Evolutionary conservation across 306 rosid species (phyloP).

Genomic region (Medicago ruthenica): DNA sequence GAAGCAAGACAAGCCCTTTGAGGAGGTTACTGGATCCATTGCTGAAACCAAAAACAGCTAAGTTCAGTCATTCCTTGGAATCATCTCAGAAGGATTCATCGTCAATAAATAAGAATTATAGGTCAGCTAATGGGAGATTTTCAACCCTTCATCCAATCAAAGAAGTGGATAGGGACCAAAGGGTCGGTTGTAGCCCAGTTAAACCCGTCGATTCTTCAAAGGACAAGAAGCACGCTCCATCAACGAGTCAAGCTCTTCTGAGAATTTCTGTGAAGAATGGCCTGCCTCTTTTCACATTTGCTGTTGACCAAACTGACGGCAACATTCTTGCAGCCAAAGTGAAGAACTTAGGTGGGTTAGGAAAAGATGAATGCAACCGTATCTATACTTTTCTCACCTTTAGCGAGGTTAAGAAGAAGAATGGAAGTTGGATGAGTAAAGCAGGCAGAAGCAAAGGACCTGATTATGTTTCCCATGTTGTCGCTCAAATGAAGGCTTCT

Average conservation of each 20-base stretch:
- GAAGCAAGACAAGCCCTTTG: conserved; percentile 84
- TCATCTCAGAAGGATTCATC: conserved; percentile 54
- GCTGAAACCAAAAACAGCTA: conserved; percentile 69
- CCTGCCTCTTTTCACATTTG: conserved; percentile 84
- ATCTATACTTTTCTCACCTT: conserved; percentile 75
- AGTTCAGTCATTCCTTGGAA: conserved; percentile 51
- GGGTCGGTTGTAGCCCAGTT: conserved; percentile 54
- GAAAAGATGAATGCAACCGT: conserved; percentile 55
- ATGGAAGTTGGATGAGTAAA: conserved; percentile 80
- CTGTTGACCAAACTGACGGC: conserved; percentile 64
- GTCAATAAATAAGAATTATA: conserved; percentile 54
- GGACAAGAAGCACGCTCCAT: conserved; percentile 55
- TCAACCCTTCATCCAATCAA: conserved; percentile 53
- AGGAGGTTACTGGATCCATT: conserved; percentile 83
- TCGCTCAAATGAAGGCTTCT: conserved; percentile 93
- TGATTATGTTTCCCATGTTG: conserved; percentile 66
- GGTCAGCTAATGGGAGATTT: conserved; percentile 50
- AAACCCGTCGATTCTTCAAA: conserved; percentile 52
- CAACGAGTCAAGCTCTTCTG: conserved; percentile 76
- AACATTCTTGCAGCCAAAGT: conserved; percentile 83
- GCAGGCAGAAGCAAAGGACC: conserved; percentile 68
- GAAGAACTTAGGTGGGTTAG: conserved; percentile 63
- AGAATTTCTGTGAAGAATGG: conserved; percentile 81
- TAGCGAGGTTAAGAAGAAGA: conserved; percentile 78
- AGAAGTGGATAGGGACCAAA: conserved; percentile 52